Conservation (phyloP, 108 stramenopile species). For the Cyclotella sp. region DNA sequence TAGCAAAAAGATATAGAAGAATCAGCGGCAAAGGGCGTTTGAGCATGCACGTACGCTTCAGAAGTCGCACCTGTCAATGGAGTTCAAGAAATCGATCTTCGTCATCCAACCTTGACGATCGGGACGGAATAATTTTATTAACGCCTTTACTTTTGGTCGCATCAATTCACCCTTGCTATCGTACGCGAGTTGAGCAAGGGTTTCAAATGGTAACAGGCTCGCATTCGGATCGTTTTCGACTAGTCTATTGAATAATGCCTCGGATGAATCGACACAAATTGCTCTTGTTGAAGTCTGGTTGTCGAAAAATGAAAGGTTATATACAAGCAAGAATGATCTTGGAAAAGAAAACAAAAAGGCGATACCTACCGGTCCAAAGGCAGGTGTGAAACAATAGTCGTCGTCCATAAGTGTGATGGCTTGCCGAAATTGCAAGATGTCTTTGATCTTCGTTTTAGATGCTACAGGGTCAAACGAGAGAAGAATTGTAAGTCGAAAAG, state of each 20-base stretch:
- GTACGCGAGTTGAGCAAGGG: conserved; percentile 39
- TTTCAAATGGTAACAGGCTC: conserved; percentile 61
- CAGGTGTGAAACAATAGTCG: conserved; percentile 35
- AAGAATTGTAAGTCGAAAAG: conserved; percentile 5
- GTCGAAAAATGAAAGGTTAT: conserved; percentile 45
- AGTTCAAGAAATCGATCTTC: conserved; percentile 73
- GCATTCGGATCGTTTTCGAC: conserved; percentile 40
- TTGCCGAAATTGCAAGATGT: conserved; percentile 56
- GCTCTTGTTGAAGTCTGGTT: conserved; percentile 61
- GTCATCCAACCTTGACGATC: conserved; percentile 59
- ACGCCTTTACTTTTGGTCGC: conserved; percentile 54
- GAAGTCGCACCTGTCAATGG: conserved; percentile 61
- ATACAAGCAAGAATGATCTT: background rate
- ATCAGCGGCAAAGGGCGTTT: too few relatives aligned
- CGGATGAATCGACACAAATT: conserved; percentile 64
- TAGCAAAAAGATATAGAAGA: too few relatives aligned
- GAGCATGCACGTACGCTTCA: conserved; percentile 65
- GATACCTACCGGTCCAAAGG: conserved; percentile 7
- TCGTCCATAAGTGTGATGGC: conserved; percentile 45
- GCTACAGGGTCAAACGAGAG: too few relatives aligned
- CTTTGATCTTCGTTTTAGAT: conserved; percentile 46
- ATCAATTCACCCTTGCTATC: conserved; percentile 49
- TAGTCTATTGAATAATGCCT: conserved; percentile 58
- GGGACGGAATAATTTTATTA: conserved; percentile 69
- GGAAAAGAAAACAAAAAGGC: background rate